Evolutionary conservation across 2,329 filamentous ascomycete species (phyloP), one percentile per base, ranked within the genome.

Genomic region (Xylaria sp.): DNA sequence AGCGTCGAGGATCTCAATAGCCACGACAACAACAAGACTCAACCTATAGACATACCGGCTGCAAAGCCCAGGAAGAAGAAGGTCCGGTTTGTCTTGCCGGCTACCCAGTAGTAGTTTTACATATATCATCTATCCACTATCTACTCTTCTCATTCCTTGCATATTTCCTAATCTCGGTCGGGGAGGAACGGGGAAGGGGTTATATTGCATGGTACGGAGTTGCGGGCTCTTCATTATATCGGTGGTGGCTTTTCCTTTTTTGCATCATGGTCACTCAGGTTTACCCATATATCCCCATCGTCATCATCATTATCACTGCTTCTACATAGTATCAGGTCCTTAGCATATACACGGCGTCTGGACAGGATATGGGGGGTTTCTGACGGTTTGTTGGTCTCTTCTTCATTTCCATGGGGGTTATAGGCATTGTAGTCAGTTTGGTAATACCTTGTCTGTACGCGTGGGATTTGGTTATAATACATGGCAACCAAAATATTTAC

Each of bases 31-130:
- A 67, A 66, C 56, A 77, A 76, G 74, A 77, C 75, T 73, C 69
- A 77, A 73, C 78, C 80, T 66, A 79, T 80, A 78, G 79, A 82
- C 34, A 80, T 82, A 74, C 79, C 80, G 82, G 76, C 80, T 79
- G 80, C 80, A 70, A 88, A 86, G 84, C 81, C 82, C 56, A 82
- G 81, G 80, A 88, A 88, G 80, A 88, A 88, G 85, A 87, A 77
- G 81, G 87, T 89, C 64, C 82, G 87, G 67, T 88, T 88, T 72
- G 78, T 86, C 66, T 81, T 88, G 63, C 86, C 86, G 34, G 80
- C 77, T 15, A 77, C 78, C 78, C 81, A 84, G 75, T 78, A 73
- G 68, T 67, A 50, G 66, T 65, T 63, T 44, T 25, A 25, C 23
- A 46, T 9, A 46, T 46, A 41, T 44, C 20, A 37, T 10, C 7